A percentile compares a stretch with the other conserved stretches of the same genome.
Evolutionary conservation across 106 monocot genomes (phyloP).

Genomic region (Acanthochlamys bracteata): DNA sequence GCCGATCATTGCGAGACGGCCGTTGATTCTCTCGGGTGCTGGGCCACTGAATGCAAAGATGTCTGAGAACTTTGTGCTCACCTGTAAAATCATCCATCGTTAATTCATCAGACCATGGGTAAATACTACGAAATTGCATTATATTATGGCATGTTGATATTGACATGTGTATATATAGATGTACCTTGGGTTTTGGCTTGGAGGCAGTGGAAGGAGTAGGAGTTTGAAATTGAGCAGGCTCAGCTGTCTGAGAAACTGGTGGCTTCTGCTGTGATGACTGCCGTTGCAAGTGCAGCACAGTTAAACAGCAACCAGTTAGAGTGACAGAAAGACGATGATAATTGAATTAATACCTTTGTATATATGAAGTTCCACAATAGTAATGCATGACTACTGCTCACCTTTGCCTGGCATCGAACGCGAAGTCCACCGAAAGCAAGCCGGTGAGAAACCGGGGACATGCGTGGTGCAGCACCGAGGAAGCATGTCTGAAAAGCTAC

Average conservation of each 20-base stretch:
- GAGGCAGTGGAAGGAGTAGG: constrained; percentile 1
- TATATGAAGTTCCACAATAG: too few relatives aligned
- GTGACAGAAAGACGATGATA: too few relatives aligned
- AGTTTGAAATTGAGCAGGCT: neutral
- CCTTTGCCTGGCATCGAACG: constrained; percentile 33
- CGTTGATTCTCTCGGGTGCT: constrained; percentile 74
- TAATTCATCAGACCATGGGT: neutral
- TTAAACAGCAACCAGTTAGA: too few relatives aligned
- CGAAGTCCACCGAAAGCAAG: neutral
- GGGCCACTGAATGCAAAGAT: constrained; percentile 63
- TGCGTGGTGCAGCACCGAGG: neutral
- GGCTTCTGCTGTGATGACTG: neutral
- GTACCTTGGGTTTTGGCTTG: constrained; percentile 5
- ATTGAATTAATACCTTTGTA: too few relatives aligned
- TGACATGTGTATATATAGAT: too few relatives aligned
- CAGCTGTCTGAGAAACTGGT: neutral
- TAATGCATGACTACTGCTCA: neutral
- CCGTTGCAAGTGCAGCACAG: too few relatives aligned
- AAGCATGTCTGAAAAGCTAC: too few relatives aligned
- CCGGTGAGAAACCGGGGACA: neutral
- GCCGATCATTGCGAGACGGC: constrained; percentile 68
- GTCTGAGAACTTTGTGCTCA: constrained; percentile 52
- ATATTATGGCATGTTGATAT: neutral
- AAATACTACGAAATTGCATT: neutral
- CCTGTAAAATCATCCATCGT: neutral